These are phyloP conservation scores for Lactarius akahatsu DNA, from an alignment of 768 basidiomycete species.

Conservation along the genomic window DNA sequence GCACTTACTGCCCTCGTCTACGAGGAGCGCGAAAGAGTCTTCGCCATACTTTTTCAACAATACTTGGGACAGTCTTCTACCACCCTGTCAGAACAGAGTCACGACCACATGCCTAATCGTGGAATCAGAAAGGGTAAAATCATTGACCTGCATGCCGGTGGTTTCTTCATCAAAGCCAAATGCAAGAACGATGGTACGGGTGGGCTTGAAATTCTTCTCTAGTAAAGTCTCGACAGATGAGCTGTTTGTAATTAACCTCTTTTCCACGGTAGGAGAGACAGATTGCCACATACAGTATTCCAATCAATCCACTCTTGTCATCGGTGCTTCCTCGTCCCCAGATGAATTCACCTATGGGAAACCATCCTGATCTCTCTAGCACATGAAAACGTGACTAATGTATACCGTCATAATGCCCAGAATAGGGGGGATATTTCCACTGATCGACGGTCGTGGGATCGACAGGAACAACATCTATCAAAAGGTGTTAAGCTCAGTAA, in stretches of 20 bases:
- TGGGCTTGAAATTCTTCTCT: constrained; percentile 46
- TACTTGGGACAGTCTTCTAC: constrained; percentile 40
- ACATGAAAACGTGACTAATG: background rate
- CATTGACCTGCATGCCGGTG: constrained; percentile 33
- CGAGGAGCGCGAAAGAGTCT: constrained; percentile 51
- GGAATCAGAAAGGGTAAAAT: background rate
- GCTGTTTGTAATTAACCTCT: constrained; percentile 27
- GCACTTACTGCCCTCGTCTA: constrained; percentile 57
- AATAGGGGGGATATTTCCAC: constrained; percentile 65
- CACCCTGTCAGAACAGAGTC: constrained; percentile 38
- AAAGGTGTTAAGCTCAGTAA: background rate
- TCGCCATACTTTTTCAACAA: constrained; percentile 48
- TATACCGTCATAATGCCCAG: constrained; percentile 40
- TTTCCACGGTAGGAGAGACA: background rate
- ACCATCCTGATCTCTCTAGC: background rate
- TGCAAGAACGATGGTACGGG: constrained; percentile 42
- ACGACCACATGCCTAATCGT: background rate
- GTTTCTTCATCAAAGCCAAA: constrained; percentile 55
- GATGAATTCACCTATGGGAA: constrained; percentile 30
- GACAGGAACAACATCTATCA: constrained; percentile 71
- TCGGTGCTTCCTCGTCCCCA: constrained; percentile 39
- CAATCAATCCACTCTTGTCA: constrained; percentile 38
- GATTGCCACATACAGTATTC: constrained; percentile 32
- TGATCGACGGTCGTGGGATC: constrained; percentile 50
- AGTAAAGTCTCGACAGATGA: constrained; percentile 49